These are phyloP conservation scores for Naganishia antarctica DNA, from an alignment of 768 basidiomycete species.

Conservation along the genomic window DNA sequence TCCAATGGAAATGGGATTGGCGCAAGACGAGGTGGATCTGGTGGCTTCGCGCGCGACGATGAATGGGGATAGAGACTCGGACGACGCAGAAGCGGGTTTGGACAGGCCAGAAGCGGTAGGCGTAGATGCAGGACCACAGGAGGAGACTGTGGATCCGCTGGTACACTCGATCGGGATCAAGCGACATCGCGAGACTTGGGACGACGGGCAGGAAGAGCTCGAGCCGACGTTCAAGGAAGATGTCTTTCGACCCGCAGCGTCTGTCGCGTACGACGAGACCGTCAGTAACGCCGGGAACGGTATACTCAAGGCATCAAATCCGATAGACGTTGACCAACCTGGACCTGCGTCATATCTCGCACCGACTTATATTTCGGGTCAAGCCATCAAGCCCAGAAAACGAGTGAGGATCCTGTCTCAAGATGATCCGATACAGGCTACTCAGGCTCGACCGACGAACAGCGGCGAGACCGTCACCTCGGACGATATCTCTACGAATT, in stretches of 20 bases:
- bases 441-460: background rate
- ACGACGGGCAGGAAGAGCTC: conserved; percentile 22
- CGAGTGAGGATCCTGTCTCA: conserved; percentile 2
- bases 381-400: background rate
- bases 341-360: background rate
- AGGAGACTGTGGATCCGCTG: background rate
- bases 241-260: no score
- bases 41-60: conserved; percentile 15
- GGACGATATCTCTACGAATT: background rate
- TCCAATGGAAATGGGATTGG: background rate
- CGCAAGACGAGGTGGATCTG: conserved; percentile 10
- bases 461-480: conserved; percentile 10
- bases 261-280: no score
- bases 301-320: no score
- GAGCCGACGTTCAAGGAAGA: conserved; percentile 21
- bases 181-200: conserved; percentile 7
- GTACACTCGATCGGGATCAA: background rate
- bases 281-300: no score
- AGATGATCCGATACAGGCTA: background rate
- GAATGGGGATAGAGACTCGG: conserved; percentile 19
- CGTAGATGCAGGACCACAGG: conserved; percentile 2
- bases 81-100: background rate
- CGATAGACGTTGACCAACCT: background rate
- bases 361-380: background rate
- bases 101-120: background rate